Base-by-base conservation (phyloP, 2,329 filamentous ascomycete genomes). In the Ceratocystis huliohia region DNA sequence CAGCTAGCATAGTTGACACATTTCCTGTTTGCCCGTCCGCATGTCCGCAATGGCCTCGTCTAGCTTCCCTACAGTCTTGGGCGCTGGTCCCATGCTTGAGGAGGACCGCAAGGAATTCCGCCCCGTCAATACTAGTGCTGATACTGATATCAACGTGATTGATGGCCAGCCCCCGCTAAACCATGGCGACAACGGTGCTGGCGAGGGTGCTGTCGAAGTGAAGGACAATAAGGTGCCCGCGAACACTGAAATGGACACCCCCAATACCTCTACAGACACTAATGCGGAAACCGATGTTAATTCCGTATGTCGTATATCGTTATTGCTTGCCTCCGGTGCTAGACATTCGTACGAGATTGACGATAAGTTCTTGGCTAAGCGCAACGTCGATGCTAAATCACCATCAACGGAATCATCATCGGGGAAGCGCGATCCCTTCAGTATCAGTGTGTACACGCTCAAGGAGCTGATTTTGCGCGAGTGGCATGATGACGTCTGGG, bases 401-500 rank as follows among this genome's bases (percentile, higher is more conserved):
- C 83, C 80, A 8, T 80, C 82, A 67, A 74, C 75, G 37, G 37
- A 41, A 5, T 41, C 13, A 5, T 30, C 85, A 25, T 56, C 61
- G 8, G 65, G 84, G 41, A 80, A 76, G 69, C 81, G 83, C 70
- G 91, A 96, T 73, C 91, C 91, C 0, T 92, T 91, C 73, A 89
- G 87, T 73, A 91, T 97, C 76, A 96, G 89, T 70, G 88, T 96
- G 63, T 96, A 96, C 74, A 96, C 90, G 2, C 78, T 97, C 70
- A 96, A 96, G 76, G 91, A 96, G 77, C 79, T 96, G 73, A 96
- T 97, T 74, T 83, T 94, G 78, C 83, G 90, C 72, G 92, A 96
- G 75, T 97, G 93, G 93, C 82, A 91, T 71, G 87, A 91, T 71
- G 87, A 86, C 71, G 90, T 96, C 74, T 96, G 93, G 93, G 92